These are phyloP conservation scores for Oldenlandia corymbosa DNA, from an alignment of 257 asterid species.

Conservation along the genomic window DNA sequence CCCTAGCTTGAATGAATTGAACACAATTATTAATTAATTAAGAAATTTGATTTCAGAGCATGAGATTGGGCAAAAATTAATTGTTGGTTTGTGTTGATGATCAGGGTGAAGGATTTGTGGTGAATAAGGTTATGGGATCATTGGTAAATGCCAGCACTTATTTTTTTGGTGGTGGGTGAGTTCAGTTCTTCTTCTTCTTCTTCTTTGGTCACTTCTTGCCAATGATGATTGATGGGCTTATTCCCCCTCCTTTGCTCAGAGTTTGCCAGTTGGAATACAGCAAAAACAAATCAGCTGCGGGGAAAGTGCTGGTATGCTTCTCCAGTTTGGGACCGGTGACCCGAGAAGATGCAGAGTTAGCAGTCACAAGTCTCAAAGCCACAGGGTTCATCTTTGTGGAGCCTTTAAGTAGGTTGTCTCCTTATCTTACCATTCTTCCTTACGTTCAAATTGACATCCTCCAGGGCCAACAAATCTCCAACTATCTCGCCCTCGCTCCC, in stretches of 20 bases:
- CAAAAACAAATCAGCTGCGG: not conserved
- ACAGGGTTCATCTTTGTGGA: slow-evolving; percentile 36
- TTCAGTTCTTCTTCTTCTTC: not conserved
- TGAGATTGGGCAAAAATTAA: no score
- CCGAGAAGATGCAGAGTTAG: not conserved
- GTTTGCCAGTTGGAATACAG: not conserved
- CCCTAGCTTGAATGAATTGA: no score
- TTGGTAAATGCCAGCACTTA: not conserved
- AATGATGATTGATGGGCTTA: no score
- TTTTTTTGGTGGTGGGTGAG: not conserved
- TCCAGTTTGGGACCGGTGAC: not conserved
- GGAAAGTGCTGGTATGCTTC: slow-evolving; percentile 5
- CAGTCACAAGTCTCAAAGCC: not conserved
- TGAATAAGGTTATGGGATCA: slow-evolving; percentile 25
- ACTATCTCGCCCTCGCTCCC: slow-evolving; percentile 11
- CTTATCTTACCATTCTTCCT: slow-evolving; percentile 43
- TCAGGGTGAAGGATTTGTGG: slow-evolving; percentile 55
- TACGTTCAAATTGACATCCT: slow-evolving; percentile 36
- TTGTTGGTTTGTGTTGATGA: no score
- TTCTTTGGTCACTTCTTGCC: not conserved
- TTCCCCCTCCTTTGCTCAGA: not conserved
- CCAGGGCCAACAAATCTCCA: slow-evolving; percentile 38
- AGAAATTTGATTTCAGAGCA: no score
- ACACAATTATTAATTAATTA: no score
- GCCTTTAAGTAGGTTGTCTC: slow-evolving; percentile 39